phyloP scores from a whole-genome alignment of 164 flowering plant species.

The Piper longum region DNA sequence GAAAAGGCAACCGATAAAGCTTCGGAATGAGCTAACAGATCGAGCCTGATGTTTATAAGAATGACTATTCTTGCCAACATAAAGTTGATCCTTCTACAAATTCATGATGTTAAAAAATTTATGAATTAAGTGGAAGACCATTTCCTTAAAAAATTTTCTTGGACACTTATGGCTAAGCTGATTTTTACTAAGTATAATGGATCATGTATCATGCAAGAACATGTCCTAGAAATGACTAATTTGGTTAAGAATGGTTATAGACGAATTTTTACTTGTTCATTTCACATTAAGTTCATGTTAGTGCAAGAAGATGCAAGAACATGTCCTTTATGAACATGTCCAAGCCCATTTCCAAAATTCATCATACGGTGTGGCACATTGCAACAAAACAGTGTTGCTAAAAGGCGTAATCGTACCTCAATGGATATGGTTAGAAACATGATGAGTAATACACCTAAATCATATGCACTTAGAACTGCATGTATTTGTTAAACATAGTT shows the following conservation, averaged over 20 bases:
- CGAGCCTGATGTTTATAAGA: background rate
- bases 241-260: background rate
- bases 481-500: too few relatives aligned
- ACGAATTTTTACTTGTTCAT: background rate
- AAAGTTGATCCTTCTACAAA: background rate
- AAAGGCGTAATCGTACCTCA: background rate
- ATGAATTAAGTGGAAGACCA: background rate
- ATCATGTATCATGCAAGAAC: background rate
- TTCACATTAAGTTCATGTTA: background rate
- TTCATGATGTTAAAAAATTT: background rate
- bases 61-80: background rate
- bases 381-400: background rate
- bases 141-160: background rate
- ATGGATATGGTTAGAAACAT: conserved; percentile 2
- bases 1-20: background rate
- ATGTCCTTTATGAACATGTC: background rate
- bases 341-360: too few relatives aligned
- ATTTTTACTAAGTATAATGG: background rate
- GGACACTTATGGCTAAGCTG: background rate
- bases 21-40: background rate
- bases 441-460: background rate
- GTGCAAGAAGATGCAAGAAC: background rate
- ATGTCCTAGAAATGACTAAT: background rate
- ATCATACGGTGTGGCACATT: too few relatives aligned
- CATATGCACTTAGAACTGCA: too few relatives aligned